Conservation (phyloP, 768 basidiomycete species). For the Boletus edulis region DNA sequence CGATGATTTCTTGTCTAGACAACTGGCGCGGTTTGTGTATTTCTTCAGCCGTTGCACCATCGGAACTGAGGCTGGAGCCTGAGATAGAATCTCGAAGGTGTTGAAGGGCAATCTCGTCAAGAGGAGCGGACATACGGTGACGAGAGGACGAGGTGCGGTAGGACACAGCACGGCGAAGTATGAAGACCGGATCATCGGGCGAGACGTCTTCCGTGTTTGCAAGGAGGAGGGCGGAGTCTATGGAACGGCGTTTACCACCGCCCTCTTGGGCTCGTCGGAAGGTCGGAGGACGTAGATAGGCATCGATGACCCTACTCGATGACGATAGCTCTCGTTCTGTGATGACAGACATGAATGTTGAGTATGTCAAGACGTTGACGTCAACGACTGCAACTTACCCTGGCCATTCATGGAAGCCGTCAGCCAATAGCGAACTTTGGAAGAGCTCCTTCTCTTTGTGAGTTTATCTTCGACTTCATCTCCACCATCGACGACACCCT, state of each 20-base stretch:
- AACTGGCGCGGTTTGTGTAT: conserved; percentile 35
- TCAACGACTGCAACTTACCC: conserved; percentile 44
- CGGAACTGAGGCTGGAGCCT: conserved; percentile 56
- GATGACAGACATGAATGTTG: conserved; percentile 9
- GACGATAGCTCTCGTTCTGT: conserved; percentile 78
- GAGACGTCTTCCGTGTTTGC: conserved; percentile 73
- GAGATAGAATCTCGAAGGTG: conserved; percentile 63
- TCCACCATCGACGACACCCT: conserved; percentile 98
- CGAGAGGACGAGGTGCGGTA: conserved; percentile 73
- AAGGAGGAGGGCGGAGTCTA: conserved; percentile 73
- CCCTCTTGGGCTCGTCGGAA: conserved; percentile 57
- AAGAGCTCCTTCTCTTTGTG: conserved; percentile 72
- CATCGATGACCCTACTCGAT: conserved; percentile 82
- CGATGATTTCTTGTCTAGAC: conserved; percentile 88
- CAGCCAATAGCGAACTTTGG: conserved; percentile 82
- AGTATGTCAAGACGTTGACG: background rate
- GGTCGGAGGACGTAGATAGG: conserved; percentile 71
- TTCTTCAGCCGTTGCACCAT: conserved; percentile 36
- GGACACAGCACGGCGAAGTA: conserved; percentile 78
- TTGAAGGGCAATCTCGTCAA: conserved; percentile 81
- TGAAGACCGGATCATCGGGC: conserved; percentile 84
- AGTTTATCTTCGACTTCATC: conserved; percentile 96
- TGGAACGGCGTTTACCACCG: conserved; percentile 73
- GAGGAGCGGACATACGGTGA: conserved; percentile 67
- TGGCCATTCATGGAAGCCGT: conserved; percentile 54